A percentile compares a stretch with the other conserved stretches of the same genome.
Evolutionary conservation across 2,329 filamentous ascomycete genomes (phyloP).

Genomic region (Zymoseptoria passerinii): DNA sequence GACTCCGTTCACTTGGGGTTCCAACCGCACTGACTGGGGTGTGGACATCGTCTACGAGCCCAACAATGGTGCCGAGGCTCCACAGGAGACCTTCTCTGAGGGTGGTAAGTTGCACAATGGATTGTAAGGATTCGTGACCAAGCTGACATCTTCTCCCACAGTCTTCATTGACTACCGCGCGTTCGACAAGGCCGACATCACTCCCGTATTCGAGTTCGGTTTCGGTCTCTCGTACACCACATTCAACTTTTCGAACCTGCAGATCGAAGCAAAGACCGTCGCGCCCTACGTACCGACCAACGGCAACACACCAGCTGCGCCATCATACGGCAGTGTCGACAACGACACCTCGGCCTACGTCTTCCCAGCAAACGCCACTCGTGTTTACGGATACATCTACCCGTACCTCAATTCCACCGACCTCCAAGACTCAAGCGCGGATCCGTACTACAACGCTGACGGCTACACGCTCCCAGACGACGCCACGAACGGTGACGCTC

Average conservation of each 20-base stretch:
- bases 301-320: slow-evolving; percentile 56
- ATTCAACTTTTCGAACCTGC: slow-evolving; percentile 64
- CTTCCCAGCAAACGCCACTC: slow-evolving; percentile 54
- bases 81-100: slow-evolving; percentile 67
- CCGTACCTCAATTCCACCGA: slow-evolving; percentile 61
- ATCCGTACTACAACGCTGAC: slow-evolving; percentile 52
- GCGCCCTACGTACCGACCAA: slow-evolving; percentile 50
- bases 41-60: slow-evolving; percentile 58
- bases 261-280: slow-evolving; percentile 45
- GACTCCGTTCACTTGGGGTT: slow-evolving; percentile 63
- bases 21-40: slow-evolving; percentile 58
- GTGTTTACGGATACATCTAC: slow-evolving; percentile 55
- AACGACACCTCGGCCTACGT: slow-evolving; percentile 56
- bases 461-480: slow-evolving; percentile 50
- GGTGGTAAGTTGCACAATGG: slow-evolving; percentile 38
- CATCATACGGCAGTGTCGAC: slow-evolving; percentile 56
- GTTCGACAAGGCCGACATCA: slow-evolving; percentile 58
- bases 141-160: too few relatives aligned
- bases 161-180: slow-evolving; percentile 74
- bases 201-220: slow-evolving; percentile 73
- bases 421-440: slow-evolving; percentile 48
- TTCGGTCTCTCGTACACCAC: slow-evolving; percentile 73
- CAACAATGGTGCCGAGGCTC: slow-evolving; percentile 58
- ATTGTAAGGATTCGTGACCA: too few relatives aligned
- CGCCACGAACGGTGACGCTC: slow-evolving; percentile 50